Percentiles rank a stretch among this genome's conserved stretches.
phyloP scores from a whole-genome alignment of 108 stramenopile species.

The Nitzschia sp. region DNA sequence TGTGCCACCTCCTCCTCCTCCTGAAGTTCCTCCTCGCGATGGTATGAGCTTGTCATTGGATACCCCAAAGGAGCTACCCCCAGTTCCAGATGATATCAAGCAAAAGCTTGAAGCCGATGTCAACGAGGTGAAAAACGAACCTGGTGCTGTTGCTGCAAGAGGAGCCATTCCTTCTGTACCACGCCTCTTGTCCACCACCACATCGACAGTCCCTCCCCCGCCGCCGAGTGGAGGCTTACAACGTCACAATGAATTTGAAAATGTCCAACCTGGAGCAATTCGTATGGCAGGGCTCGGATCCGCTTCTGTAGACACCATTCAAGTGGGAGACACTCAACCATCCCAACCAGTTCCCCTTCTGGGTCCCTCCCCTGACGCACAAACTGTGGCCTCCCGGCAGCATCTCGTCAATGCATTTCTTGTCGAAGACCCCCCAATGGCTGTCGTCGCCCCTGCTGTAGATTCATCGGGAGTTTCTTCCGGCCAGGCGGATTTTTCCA shows the following conservation, averaged over 20 bases:
- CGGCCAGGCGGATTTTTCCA: neutral
- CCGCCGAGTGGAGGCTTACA: neutral
- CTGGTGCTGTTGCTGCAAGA: too few species aligned
- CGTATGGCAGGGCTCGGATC: neutral
- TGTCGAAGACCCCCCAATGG: neutral
- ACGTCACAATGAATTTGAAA: neutral
- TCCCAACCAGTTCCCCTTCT: neutral
- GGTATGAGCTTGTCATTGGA: too few species aligned
- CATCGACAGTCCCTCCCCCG: neutral
- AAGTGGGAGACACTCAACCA: neutral
- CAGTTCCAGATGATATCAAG: too few species aligned
- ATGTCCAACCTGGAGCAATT: neutral
- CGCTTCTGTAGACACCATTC: neutral
- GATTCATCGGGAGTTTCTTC: neutral
- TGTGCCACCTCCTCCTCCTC: too few species aligned
- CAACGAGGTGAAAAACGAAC: too few species aligned
- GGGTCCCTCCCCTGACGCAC: too few species aligned
- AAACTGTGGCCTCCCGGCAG: neutral
- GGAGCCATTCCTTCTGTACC: too few species aligned
- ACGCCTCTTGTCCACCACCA: neutral
- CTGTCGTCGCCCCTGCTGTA: neutral
- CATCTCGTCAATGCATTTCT: neutral
- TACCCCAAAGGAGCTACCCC: too few species aligned
- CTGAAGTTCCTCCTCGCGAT: too few species aligned
- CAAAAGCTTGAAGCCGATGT: too few species aligned